Conservation (phyloP, 352 stramenopile species). For the Paralagenidium karlingii region DNA sequence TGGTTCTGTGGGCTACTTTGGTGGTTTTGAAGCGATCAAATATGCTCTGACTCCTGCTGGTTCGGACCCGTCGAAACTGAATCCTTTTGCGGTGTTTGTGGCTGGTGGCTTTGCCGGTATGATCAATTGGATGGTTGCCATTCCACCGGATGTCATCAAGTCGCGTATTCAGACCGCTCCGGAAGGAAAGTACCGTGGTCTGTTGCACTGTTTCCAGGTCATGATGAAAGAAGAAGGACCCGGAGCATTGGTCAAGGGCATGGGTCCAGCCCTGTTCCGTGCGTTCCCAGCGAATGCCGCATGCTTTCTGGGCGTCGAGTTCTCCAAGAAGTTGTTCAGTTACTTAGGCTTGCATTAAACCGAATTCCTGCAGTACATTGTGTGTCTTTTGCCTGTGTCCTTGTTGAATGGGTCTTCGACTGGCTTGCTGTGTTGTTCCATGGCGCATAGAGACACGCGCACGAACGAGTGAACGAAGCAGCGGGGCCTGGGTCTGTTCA, state of each 20-base stretch:
- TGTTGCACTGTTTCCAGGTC: constrained; percentile 86
- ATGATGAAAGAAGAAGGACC: constrained; percentile 92
- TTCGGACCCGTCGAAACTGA: constrained; percentile 76
- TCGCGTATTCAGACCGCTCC: constrained; percentile 93
- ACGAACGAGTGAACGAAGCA: too few species aligned
- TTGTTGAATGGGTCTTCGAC: too few species aligned
- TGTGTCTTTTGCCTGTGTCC: too few species aligned
- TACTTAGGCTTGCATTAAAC: constrained; percentile 65
- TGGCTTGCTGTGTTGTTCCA: too few species aligned
- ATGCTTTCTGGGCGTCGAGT: constrained; percentile 89
- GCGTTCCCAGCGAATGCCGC: constrained; percentile 94
- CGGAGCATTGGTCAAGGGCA: constrained; percentile 88
- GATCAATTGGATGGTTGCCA: constrained; percentile 92
- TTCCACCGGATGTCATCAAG: constrained; percentile 95
- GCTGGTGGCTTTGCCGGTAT: constrained; percentile 90
- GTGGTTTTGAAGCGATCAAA: constrained; percentile 90
- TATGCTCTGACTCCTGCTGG: constrained; percentile 63
- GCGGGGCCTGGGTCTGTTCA: too few species aligned
- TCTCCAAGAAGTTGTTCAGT: constrained; percentile 75
- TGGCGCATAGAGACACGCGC: too few species aligned
- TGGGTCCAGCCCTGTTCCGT: constrained; percentile 88
- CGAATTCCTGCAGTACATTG: too few species aligned
- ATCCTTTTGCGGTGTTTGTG: constrained; percentile 82
- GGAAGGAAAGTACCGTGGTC: constrained; percentile 89
- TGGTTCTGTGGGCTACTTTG: constrained; percentile 91